Base-by-base conservation (phyloP, 1,284 basidiomycete genomes). In the Moesziomyces sp. region DNA sequence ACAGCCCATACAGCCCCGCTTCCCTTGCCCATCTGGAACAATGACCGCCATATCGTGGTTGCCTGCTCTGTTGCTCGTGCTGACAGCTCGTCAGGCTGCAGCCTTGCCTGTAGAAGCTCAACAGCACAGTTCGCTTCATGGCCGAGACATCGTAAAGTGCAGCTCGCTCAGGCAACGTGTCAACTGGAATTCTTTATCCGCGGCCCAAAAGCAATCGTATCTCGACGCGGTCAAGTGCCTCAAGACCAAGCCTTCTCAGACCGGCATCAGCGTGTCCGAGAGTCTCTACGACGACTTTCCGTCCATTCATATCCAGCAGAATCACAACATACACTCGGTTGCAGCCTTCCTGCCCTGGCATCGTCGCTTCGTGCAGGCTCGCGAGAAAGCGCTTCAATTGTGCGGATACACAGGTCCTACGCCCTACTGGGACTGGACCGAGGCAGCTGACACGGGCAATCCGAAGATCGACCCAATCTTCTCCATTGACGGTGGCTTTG, bases 381-480 rank as follows among this genome's bases (percentile, higher is more conserved):
- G 58, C 21, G 58, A 61, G n/a, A 35, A 24, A 9, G 58, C 58
- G 18, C 47, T 61, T 8, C 19, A 28, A 21, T 38, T 46, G 40
- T 61, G 58, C n/a, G 58, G 58, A 8, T 61, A 54, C 24, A 7
- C 11, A 1, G 58, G 52, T 10, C 52, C 58, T 1, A 54, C 52
- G 6, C 58, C 58, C 2, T 61, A 61, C 43, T 61, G 58, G 58
- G 58, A 61, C 43, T 61, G 58, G 58, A 61, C 58, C 7, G 7
- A 40, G 38, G 46, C 46, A 9, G 58, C 58, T 5, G 58, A 61
- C 18, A 38, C 24, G 19, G 51, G 46, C 13, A 35, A 43, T 9
- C 58, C 58, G 9, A 5, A 18, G 8, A 11, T 33, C 14, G 58
- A 59, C 21, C 51, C 58, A 19, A 52, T 59, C 35, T 52, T 33